Percentiles rank a stretch among this genome's conserved stretches.
Evolutionary conservation across 192 early-diverging fungal species (phyloP).

Genomic region (Dissophora ornata): DNA sequence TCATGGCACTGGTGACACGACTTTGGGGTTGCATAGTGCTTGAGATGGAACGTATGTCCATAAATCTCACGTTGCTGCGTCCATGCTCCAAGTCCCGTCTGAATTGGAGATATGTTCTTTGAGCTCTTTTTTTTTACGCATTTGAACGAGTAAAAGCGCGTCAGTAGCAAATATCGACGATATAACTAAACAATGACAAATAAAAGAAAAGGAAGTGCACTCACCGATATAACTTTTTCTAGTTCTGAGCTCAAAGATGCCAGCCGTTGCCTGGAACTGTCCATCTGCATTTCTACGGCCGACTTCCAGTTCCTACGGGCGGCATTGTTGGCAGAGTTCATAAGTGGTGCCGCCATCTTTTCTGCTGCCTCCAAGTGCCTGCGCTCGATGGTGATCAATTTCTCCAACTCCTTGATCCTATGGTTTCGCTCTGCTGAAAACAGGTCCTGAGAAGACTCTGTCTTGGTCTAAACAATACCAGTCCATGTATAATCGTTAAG

Average conservation of each 20-base stretch:
- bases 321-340: slow-evolving; percentile 38
- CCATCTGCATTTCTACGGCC: slow-evolving; percentile 48
- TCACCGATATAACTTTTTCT: slow-evolving; percentile 37
- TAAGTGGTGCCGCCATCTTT: slow-evolving; percentile 50
- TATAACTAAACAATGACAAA: background rate
- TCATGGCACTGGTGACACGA: slow-evolving; percentile 53
- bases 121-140: slow-evolving; percentile 26
- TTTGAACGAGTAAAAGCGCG: too few relatives aligned
- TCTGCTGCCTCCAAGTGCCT: slow-evolving; percentile 47
- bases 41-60: slow-evolving; percentile 44
- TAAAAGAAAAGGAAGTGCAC: background rate
- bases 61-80: slow-evolving; percentile 39
- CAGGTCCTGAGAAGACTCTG: slow-evolving; percentile 35
- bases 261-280: slow-evolving; percentile 38
- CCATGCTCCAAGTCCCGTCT: slow-evolving; percentile 7
- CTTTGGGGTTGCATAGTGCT: slow-evolving; percentile 42
- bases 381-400: slow-evolving; percentile 45
- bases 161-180: too few relatives aligned
- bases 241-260: slow-evolving; percentile 18
- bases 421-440: slow-evolving; percentile 31
- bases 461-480: background rate
- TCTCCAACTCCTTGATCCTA: slow-evolving; percentile 44
- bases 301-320: slow-evolving; percentile 49
- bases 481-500: too few relatives aligned
- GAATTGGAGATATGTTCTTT: slow-evolving; percentile 20